These are phyloP conservation scores for Wickerhamomyces canadensis DNA, from an alignment of 805 yeast species.

Conservation along the genomic window DNA sequence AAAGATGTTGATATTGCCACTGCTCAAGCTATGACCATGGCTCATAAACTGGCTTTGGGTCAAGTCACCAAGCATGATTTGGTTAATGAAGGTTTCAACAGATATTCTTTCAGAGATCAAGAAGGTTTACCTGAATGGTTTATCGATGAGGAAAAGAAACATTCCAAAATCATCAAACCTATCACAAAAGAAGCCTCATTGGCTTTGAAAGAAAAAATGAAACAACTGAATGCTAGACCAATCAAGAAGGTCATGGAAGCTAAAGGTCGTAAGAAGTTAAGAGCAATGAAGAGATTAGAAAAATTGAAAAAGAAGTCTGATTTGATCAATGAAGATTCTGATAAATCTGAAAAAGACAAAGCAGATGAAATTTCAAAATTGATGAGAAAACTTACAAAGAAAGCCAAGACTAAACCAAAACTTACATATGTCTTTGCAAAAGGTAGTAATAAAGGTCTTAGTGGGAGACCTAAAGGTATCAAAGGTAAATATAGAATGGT, in stretches of 20 bases:
- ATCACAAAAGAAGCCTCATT: conserved; percentile 90
- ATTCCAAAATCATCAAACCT: conserved; percentile 82
- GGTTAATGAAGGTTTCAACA: conserved; percentile 88
- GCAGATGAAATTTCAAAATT: conserved; percentile 87
- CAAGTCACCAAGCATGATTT: conserved; percentile 79
- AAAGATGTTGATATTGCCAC: conserved; percentile 79
- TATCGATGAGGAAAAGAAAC: conserved; percentile 82
- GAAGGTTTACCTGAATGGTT: conserved; percentile 98
- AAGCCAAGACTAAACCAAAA: conserved; percentile 67
- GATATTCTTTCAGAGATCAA: conserved; percentile 84
- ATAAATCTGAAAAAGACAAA: conserved; percentile 88
- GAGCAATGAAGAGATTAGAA: conserved; percentile 83
- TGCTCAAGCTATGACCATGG: conserved; percentile 95
- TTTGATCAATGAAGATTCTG: conserved; percentile 78
- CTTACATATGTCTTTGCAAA: conserved; percentile 84
- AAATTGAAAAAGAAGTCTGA: conserved; percentile 91
- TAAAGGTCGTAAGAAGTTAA: conserved; percentile 90
- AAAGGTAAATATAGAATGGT: conserved; percentile 99
- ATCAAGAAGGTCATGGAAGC: conserved; percentile 99
- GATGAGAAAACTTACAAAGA: conserved; percentile 75
- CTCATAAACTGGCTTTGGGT: conserved; percentile 91
- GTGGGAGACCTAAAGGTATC: conserved; percentile 96
- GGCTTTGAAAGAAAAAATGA: conserved; percentile 70
- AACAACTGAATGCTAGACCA: conserved; percentile 91
- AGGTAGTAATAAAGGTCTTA: conserved; percentile 77